Evolutionary conservation across 345 rosid genomes (phyloP).

Genomic region (Citrus mangshanensis): DNA sequence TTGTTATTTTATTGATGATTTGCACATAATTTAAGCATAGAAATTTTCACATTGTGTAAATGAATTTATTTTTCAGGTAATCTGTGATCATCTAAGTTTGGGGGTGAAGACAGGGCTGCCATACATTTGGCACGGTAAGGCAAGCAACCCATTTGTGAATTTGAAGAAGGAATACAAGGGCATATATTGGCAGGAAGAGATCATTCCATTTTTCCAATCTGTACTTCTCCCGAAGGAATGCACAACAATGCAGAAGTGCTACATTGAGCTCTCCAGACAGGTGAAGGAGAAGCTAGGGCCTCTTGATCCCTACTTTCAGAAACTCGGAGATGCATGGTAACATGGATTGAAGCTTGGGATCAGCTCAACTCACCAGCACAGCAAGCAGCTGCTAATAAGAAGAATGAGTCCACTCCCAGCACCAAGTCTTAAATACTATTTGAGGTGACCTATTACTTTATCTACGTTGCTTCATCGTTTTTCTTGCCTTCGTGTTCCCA

Average conservation of each 20-base stretch:
- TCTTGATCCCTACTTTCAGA: constrained; percentile 30
- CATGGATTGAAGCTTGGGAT: constrained; percentile 44
- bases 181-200: constrained; percentile 40
- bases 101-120: constrained; percentile 37
- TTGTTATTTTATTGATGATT: neutral
- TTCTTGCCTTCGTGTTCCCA: too few relatives aligned
- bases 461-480: too few relatives aligned
- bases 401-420: neutral
- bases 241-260: constrained; percentile 32
- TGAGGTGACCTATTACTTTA: too few relatives aligned
- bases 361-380: constrained; percentile 16
- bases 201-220: constrained; percentile 37
- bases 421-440: neutral
- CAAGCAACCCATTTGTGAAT: constrained; percentile 39
- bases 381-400: neutral
- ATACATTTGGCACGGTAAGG: constrained; percentile 32
- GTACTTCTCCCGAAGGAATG: constrained; percentile 31
- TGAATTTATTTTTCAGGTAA: constrained; percentile 19
- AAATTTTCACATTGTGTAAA: neutral
- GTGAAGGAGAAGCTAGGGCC: constrained; percentile 30
- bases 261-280: constrained; percentile 28
- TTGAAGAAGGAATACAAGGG: constrained; percentile 37
- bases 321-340: constrained; percentile 37
- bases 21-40: too few relatives aligned
- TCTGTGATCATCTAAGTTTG: constrained; percentile 29